phyloP scores from a whole-genome alignment of 768 basidiomycete genomes.

The Termitomyces sp. region DNA sequence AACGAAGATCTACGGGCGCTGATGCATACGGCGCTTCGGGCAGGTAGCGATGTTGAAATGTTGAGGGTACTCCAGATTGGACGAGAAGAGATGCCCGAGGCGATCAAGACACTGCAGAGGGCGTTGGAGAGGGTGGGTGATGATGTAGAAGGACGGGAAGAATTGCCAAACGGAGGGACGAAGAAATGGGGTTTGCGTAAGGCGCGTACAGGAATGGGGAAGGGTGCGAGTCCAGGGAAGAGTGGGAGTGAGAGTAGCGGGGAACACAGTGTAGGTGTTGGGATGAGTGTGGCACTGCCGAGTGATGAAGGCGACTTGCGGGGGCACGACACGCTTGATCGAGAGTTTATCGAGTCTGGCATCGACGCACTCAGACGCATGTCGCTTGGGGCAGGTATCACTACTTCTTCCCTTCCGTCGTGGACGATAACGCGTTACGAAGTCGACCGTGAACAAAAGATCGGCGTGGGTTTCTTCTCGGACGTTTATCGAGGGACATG shows the following conservation, averaged over 20 bases:
- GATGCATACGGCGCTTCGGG: neutral
- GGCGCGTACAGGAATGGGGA: too few relatives aligned
- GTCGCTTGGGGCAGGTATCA: constrained; percentile 18
- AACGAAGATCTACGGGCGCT: constrained; percentile 52
- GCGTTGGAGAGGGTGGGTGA: constrained; percentile 45
- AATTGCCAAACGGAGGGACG: neutral
- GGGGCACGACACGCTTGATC: constrained; percentile 49
- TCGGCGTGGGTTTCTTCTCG: constrained; percentile 74
- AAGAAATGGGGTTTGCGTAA: neutral
- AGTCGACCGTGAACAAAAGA: constrained; percentile 63
- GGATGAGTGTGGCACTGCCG: neutral
- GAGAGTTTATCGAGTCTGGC: constrained; percentile 67
- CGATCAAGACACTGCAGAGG: constrained; percentile 77
- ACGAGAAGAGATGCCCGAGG: constrained; percentile 72
- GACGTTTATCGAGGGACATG: constrained; percentile 75
- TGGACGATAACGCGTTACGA: constrained; percentile 84
- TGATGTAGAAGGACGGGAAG: neutral
- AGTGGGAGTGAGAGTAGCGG: neutral
- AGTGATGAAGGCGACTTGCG: neutral
- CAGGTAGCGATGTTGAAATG: constrained; percentile 57
- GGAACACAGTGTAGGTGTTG: neutral
- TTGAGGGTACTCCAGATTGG: constrained; percentile 58
- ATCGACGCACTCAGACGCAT: constrained; percentile 68
- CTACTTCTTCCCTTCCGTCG: constrained; percentile 40
- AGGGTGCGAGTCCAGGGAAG: neutral